These are phyloP conservation scores for Sergeia podlipaevii DNA, from an alignment of 208 protist species.

Conservation along the genomic window DNA sequence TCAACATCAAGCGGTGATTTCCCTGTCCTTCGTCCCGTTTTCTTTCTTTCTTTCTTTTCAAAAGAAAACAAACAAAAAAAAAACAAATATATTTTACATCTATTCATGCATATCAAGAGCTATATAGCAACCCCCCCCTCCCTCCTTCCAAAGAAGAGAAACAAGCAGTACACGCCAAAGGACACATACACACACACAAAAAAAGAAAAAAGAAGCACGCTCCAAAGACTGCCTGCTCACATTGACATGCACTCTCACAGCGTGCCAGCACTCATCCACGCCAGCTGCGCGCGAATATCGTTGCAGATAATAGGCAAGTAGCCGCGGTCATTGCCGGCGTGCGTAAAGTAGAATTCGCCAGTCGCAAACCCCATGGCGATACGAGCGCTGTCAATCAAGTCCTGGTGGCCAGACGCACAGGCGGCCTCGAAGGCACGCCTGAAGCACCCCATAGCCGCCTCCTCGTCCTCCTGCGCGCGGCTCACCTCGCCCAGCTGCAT, in stretches of 20 bases:
- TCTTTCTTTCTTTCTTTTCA: too few species aligned
- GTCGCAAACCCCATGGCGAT: conserved; percentile 81
- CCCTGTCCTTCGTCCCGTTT: too few species aligned
- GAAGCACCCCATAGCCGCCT: conserved; percentile 68
- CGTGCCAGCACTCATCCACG: conserved; percentile 82
- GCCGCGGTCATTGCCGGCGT: conserved; percentile 60
- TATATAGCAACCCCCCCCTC: neutral
- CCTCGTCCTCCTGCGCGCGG: conserved; percentile 42
- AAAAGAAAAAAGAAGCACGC: too few species aligned
- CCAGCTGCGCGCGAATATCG: conserved; percentile 73
- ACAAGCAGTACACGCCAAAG: neutral
- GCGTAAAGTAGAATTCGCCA: conserved; percentile 69
- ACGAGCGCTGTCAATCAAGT: conserved; percentile 72
- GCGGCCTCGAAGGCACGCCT: conserved; percentile 68
- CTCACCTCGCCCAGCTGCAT: conserved; percentile 83
- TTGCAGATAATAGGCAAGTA: conserved; percentile 80
- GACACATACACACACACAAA: too few species aligned
- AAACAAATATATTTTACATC: too few species aligned
- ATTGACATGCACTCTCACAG: too few species aligned
- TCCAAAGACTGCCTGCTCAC: too few species aligned
- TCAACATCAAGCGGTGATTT: too few species aligned
- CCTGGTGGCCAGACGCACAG: conserved; percentile 41
- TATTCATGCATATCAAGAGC: too few species aligned
- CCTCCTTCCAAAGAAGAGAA: neutral
- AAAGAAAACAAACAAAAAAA: too few species aligned